Evolutionary conservation across 768 basidiomycete genomes (phyloP).

Genomic region (Suillus subaureus): DNA sequence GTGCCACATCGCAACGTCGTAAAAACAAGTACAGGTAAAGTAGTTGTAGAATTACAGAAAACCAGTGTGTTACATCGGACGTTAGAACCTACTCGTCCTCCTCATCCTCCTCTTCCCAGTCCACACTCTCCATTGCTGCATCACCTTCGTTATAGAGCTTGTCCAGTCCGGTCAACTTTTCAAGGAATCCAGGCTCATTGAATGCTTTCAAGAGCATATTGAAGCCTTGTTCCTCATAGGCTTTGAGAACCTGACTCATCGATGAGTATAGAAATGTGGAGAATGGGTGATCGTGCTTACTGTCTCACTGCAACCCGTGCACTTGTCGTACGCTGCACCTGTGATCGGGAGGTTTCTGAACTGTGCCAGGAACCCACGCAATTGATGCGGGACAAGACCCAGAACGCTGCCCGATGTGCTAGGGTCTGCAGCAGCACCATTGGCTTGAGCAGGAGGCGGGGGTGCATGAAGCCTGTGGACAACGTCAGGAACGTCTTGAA

Average conservation of each 20-base stretch:
- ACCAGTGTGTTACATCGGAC: not conserved
- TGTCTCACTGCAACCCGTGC: slow-evolving; percentile 87
- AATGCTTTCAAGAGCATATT: slow-evolving; percentile 79
- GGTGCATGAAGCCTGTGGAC: slow-evolving; percentile 61
- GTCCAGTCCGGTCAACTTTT: slow-evolving; percentile 77
- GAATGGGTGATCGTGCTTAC: slow-evolving; percentile 42
- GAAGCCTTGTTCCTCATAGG: slow-evolving; percentile 82
- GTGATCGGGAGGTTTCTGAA: slow-evolving; percentile 85
- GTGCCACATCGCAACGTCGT: not conserved
- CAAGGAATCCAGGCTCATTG: slow-evolving; percentile 77
- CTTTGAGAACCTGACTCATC: slow-evolving; percentile 64
- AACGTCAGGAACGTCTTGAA: not conserved
- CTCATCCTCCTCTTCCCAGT: slow-evolving; percentile 73
- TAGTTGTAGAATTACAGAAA: slow-evolving; percentile 9
- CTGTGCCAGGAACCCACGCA: slow-evolving; percentile 86
- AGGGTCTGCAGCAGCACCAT: slow-evolving; percentile 30
- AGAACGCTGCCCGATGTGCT: slow-evolving; percentile 55
- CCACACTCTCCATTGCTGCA: slow-evolving; percentile 65
- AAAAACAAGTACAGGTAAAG: not conserved
- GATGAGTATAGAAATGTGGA: not conserved
- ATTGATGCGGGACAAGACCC: slow-evolving; percentile 91
- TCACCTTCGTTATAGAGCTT: slow-evolving; percentile 77
- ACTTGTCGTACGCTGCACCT: slow-evolving; percentile 83
- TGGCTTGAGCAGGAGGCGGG: slow-evolving; percentile 56
- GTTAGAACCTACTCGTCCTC: slow-evolving; percentile 34